Evolutionary conservation across 202 grass and related monocot genomes (phyloP).

Genomic region (Carex sylvatica): DNA sequence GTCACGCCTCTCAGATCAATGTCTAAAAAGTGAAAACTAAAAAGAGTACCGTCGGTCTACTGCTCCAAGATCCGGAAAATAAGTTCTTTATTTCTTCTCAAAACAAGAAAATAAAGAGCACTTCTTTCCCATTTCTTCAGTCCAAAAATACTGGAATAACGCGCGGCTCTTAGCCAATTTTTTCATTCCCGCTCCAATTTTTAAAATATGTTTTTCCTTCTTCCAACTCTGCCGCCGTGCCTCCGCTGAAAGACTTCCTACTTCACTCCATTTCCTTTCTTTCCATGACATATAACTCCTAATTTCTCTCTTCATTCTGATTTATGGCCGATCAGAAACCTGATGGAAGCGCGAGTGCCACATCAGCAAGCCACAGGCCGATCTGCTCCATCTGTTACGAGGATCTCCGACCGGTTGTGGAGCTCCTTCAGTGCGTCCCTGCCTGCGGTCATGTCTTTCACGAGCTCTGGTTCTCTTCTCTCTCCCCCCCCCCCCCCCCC

Average conservation of each 20-base stretch:
- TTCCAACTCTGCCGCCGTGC: neutral
- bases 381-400: conserved; percentile 97
- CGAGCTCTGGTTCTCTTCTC: conserved; percentile 70
- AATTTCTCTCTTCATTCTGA: neutral
- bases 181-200: conserved; percentile 7
- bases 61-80: neutral
- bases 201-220: neutral
- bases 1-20: too few relatives aligned
- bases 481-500: neutral
- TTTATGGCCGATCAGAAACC: conserved; percentile 13
- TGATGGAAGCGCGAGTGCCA: conserved; percentile 27
- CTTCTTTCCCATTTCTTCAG: neutral
- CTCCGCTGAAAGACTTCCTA: neutral
- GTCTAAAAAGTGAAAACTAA: too few relatives aligned
- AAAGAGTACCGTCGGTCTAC: too few relatives aligned
- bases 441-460: conserved; percentile 95
- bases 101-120: neutral
- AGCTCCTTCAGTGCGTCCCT: conserved; percentile 72
- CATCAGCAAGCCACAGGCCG: conserved; percentile 46
- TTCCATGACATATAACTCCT: conserved; percentile 18
- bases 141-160: neutral
- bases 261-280: conserved; percentile 7
- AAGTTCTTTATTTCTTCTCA: neutral
- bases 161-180: neutral
- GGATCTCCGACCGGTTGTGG: conserved; percentile 68